These are phyloP conservation scores for Irineochytrium annulatum DNA, from an alignment of 192 early-diverging fungal genomes.

Conservation along the genomic window DNA sequence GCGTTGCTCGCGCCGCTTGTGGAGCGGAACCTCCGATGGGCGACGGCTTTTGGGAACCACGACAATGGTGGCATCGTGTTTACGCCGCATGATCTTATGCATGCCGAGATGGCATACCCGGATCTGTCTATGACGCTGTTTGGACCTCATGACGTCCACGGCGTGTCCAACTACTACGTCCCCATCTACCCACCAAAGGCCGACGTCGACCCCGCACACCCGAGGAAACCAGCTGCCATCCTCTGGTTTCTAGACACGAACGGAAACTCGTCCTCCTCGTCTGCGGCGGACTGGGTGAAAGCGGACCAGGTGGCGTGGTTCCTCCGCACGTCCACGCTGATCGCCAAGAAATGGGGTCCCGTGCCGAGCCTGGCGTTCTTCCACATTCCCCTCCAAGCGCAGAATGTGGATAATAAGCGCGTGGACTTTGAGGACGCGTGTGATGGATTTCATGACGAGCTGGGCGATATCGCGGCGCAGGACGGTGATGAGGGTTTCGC, in stretches of 20 bases:
- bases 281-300: conserved; percentile 1
- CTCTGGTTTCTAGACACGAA: conserved; percentile 15
- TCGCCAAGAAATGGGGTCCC: not conserved
- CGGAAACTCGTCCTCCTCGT: not conserved
- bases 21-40: not conserved
- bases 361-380: conserved; percentile 3
- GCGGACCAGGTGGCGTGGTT: conserved; percentile 8
- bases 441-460: conserved; percentile 3
- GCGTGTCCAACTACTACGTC: conserved; percentile 5
- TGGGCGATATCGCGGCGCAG: conserved; percentile 2
- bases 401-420: not conserved
- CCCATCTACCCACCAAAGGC: not conserved
- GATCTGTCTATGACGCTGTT: conserved; percentile 1
- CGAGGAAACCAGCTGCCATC: not conserved
- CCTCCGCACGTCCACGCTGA: not conserved
- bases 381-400: conserved; percentile 8
- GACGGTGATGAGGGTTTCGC: conserved; percentile 4
- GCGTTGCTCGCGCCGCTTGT: not conserved
- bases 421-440: conserved; percentile 1
- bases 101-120: not conserved
- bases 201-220: not conserved
- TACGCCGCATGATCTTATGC: not conserved
- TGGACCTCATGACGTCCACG: conserved; percentile 2
- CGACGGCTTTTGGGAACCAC: conserved; percentile 17
- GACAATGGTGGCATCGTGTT: conserved; percentile 3